These are phyloP conservation scores for Phoma sp. DNA, from an alignment of 2,329 filamentous ascomycete genomes.

Conservation along the genomic window DNA sequence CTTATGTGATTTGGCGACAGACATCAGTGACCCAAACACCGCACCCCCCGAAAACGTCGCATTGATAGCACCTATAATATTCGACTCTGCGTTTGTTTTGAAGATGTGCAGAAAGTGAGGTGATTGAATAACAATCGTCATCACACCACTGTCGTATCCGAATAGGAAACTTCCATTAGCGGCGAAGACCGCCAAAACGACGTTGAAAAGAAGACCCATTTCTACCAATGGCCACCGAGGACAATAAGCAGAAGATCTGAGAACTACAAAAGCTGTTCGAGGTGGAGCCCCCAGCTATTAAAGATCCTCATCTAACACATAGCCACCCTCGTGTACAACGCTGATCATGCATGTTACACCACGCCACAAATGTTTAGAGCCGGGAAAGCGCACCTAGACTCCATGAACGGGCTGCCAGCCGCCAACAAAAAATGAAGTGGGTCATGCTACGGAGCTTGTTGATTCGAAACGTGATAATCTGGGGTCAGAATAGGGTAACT, in stretches of 20 bases:
- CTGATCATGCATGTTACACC: conserved; percentile 20
- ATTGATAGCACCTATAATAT: conserved; percentile 67
- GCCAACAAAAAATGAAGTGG: conserved; percentile 6
- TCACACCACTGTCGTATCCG: conserved; percentile 49
- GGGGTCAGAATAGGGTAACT: conserved; percentile 22
- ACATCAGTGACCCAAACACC: conserved; percentile 61
- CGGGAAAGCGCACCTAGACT: conserved; percentile 35
- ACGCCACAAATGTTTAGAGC: conserved; percentile 19
- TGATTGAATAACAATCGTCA: conserved; percentile 61
- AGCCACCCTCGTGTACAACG: conserved; percentile 13
- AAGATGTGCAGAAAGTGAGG: conserved; percentile 65
- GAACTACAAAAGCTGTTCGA: not conserved
- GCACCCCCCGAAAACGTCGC: conserved; percentile 68
- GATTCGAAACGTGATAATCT: conserved; percentile 20
- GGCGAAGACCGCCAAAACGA: conserved; percentile 52
- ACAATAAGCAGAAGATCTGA: not conserved
- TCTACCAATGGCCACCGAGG: not conserved
- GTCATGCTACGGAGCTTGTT: conserved; percentile 16
- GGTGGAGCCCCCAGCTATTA: not conserved
- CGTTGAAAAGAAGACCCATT: conserved; percentile 54
- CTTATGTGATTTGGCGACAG: conserved; percentile 4
- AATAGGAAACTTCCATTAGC: conserved; percentile 51
- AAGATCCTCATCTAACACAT: not conserved
- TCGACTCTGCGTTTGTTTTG: conserved; percentile 56
- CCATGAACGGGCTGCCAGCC: conserved; percentile 15